These are phyloP conservation scores for Rasamsonia emersonii DNA, from an alignment of 2,329 filamentous ascomycete species.

Conservation along the genomic window DNA sequence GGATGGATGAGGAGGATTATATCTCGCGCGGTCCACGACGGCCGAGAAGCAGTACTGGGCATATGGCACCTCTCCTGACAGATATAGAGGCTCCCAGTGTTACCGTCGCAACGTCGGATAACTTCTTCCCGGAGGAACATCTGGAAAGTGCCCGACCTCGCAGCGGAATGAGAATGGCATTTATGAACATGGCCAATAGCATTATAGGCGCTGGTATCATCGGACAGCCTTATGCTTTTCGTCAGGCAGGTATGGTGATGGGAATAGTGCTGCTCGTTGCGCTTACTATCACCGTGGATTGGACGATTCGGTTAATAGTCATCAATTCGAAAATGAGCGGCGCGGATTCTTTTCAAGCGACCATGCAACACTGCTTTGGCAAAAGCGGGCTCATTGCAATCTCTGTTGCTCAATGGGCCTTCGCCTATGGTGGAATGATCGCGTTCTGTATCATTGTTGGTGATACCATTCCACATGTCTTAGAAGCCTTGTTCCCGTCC, in stretches of 20 bases:
- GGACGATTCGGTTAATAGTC: conserved; percentile 95
- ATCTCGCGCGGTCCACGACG: conserved; percentile 36
- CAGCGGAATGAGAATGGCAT: conserved; percentile 76
- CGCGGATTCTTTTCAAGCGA: conserved; percentile 88
- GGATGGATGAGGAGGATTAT: conserved; percentile 55
- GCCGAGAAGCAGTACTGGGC: conserved; percentile 34
- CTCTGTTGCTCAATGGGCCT: conserved; percentile 87
- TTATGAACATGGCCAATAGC: conserved; percentile 99
- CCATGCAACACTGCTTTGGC: conserved; percentile 92
- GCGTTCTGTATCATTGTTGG: conserved; percentile 97
- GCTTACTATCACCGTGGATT: conserved; percentile 82
- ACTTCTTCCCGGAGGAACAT: conserved; percentile 50
- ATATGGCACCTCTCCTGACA: conserved; percentile 63
- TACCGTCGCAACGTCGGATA: conserved; percentile 56
- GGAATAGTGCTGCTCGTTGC: conserved; percentile 69
- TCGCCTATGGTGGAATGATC: conserved; percentile 98
- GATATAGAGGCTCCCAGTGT: conserved; percentile 75
- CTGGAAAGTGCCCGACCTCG: conserved; percentile 63
- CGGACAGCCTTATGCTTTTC: conserved; percentile 90
- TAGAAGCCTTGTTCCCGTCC: conserved; percentile 72
- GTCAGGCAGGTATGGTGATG: conserved; percentile 76
- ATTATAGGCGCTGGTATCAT: conserved; percentile 76
- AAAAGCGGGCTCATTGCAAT: conserved; percentile 82
- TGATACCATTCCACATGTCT: conserved; percentile 87
- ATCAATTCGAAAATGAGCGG: conserved; percentile 96